These are phyloP conservation scores for Colletotrichum camelliae DNA, from an alignment of 2,329 filamentous ascomycete genomes.

Conservation along the genomic window DNA sequence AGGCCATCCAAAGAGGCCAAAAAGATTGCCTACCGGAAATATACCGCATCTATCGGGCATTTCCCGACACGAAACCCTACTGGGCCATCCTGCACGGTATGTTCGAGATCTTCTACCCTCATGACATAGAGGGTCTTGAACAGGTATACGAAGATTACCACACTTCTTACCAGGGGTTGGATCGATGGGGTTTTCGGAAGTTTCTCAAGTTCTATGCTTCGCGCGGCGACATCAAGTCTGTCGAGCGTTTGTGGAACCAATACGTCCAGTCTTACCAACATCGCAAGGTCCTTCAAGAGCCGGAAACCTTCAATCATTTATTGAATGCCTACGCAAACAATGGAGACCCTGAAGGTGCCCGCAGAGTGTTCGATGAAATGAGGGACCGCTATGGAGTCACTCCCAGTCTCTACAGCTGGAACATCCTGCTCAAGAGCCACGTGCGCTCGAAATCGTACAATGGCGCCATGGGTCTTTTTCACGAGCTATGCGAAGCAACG, in stretches of 20 bases:
- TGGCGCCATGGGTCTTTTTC: slow-evolving; percentile 69
- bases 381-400: slow-evolving; percentile 55
- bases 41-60: slow-evolving; percentile 51
- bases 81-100: slow-evolving; percentile 46
- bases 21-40: slow-evolving; percentile 41
- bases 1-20: slow-evolving; percentile 31
- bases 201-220: slow-evolving; percentile 55
- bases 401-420: slow-evolving; percentile 72
- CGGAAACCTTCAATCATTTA: slow-evolving; percentile 58
- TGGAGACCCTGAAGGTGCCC: slow-evolving; percentile 66
- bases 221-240: slow-evolving; percentile 50
- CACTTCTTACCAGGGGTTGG: slow-evolving; percentile 41
- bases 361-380: slow-evolving; percentile 68
- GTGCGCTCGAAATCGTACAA: slow-evolving; percentile 69
- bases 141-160: slow-evolving; percentile 56
- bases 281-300: slow-evolving; percentile 35
- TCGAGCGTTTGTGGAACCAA: slow-evolving; percentile 50
- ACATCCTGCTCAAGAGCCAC: slow-evolving; percentile 77
- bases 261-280: slow-evolving; percentile 39
- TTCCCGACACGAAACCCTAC: slow-evolving; percentile 43
- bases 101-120: slow-evolving; percentile 46
- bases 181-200: slow-evolving; percentile 51
- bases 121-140: slow-evolving; percentile 47
- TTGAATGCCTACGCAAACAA: slow-evolving; percentile 75
- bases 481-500: slow-evolving; percentile 56